These are phyloP conservation scores for Alternaria sp. DNA, from an alignment of 2,329 filamentous ascomycete species.

Conservation along the genomic window DNA sequence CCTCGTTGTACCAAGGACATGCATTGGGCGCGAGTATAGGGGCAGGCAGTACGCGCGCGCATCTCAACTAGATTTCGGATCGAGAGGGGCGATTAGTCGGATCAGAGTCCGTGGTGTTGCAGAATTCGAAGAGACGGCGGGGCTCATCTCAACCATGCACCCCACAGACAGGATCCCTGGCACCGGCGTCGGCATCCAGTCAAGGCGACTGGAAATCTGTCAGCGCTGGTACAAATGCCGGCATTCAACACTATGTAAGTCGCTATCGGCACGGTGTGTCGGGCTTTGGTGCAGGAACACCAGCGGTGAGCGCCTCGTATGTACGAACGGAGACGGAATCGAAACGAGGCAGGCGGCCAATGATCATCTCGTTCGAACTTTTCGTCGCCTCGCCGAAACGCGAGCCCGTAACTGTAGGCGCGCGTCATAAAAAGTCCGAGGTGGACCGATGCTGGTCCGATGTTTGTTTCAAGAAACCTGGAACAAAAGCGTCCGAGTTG, in stretches of 20 bases:
- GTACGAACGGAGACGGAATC: slow-evolving; percentile 2
- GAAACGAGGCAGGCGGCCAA: slow-evolving; percentile 4
- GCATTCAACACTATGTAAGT: neutral
- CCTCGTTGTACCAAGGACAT: slow-evolving; percentile 12
- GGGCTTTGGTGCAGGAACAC: slow-evolving; percentile 2
- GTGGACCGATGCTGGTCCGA: slow-evolving; percentile 6
- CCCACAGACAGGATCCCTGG: slow-evolving; percentile 3
- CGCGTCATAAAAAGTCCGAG: slow-evolving; percentile 4
- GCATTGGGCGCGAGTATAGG: neutral
- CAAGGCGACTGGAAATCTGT: neutral
- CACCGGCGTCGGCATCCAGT: neutral
- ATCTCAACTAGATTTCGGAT: neutral
- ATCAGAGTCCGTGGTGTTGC: slow-evolving; percentile 4
- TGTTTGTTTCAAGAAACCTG: slow-evolving; percentile 4
- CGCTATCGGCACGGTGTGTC: neutral
- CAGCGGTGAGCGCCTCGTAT: slow-evolving; percentile 19
- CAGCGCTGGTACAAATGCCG: neutral
- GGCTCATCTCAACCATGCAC: slow-evolving; percentile 10
- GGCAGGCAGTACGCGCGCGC: slow-evolving; percentile 1
- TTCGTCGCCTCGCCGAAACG: neutral
- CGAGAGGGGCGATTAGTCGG: slow-evolving; percentile 1
- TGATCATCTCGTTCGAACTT: neutral
- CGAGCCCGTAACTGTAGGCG: neutral
- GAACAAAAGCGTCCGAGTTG: slow-evolving; percentile 1
- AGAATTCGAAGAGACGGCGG: slow-evolving; percentile 4